phyloP scores from a whole-genome alignment of 768 basidiomycete genomes.

The Asterophora parasitica region DNA sequence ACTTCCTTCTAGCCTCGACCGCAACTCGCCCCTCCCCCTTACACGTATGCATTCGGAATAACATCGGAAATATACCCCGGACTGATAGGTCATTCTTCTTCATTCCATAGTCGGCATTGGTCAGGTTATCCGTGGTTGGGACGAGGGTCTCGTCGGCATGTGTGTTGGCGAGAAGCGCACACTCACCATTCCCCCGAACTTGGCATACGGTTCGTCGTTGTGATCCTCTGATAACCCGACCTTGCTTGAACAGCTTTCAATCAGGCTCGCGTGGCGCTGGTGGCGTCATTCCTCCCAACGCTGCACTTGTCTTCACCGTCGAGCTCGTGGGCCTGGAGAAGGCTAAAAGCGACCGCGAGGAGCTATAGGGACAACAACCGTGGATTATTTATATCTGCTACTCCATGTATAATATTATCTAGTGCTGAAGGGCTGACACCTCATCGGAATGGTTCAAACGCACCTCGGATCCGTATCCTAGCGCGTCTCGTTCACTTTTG shows the following conservation, averaged over 20 bases:
- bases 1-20: conserved; percentile 49
- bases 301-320: conserved; percentile 82
- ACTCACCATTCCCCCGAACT: conserved; percentile 74
- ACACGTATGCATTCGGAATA: conserved; percentile 48
- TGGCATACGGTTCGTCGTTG: conserved; percentile 77
- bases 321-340: conserved; percentile 67
- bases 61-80: neutral
- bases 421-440: neutral
- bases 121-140: conserved; percentile 86
- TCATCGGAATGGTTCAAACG: too few species aligned
- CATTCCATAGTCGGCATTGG: conserved; percentile 58
- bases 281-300: conserved; percentile 58
- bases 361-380: neutral
- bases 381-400: neutral
- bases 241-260: neutral
- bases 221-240: neutral
- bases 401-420: neutral
- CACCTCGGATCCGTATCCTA: too few species aligned
- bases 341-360: neutral
- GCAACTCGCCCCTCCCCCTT: conserved; percentile 69
- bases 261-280: conserved; percentile 75
- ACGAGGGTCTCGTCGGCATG: conserved; percentile 78
- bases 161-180: conserved; percentile 85
- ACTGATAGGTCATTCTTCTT: neutral
- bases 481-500: too few species aligned